phyloP scores from a whole-genome alignment of 345 rosid genomes.

The Populus tremula region DNA sequence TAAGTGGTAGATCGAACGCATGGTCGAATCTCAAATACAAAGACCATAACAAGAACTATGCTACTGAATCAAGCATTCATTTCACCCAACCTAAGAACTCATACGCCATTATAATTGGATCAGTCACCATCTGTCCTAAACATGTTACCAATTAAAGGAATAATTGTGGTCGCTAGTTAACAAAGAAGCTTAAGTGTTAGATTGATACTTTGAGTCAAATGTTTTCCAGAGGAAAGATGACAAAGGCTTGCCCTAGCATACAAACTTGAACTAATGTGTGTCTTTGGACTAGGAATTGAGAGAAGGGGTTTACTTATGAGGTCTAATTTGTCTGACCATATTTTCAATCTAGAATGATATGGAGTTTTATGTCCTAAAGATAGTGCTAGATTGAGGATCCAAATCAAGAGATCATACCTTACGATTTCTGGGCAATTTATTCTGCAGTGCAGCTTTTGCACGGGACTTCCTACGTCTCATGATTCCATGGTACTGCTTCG shows the following conservation, averaged over 20 bases:
- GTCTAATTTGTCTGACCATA: neutral
- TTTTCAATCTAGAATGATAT: neutral
- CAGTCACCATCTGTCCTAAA: neutral
- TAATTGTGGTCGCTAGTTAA: neutral
- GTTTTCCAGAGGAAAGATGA: neutral
- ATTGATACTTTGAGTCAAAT: neutral
- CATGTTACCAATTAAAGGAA: neutral
- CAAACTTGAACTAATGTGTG: neutral
- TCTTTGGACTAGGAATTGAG: neutral
- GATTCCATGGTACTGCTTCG: conserved; percentile 96
- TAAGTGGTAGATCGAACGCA: neutral
- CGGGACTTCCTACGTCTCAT: conserved; percentile 84
- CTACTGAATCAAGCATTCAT: neutral
- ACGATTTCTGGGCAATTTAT: conserved; percentile 45
- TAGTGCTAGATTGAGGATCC: neutral
- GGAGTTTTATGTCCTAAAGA: neutral
- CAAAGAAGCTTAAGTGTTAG: neutral
- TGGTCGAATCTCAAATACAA: neutral
- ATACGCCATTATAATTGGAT: neutral
- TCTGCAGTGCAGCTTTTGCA: conserved; percentile 74
- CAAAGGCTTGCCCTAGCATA: neutral
- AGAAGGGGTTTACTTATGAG: neutral
- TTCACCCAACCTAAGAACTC: neutral
- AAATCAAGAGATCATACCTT: conserved; percentile 49
- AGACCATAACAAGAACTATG: neutral